These are phyloP conservation scores for Fusarium torulosum DNA, from an alignment of 2,329 filamentous ascomycete species.

Conservation along the genomic window DNA sequence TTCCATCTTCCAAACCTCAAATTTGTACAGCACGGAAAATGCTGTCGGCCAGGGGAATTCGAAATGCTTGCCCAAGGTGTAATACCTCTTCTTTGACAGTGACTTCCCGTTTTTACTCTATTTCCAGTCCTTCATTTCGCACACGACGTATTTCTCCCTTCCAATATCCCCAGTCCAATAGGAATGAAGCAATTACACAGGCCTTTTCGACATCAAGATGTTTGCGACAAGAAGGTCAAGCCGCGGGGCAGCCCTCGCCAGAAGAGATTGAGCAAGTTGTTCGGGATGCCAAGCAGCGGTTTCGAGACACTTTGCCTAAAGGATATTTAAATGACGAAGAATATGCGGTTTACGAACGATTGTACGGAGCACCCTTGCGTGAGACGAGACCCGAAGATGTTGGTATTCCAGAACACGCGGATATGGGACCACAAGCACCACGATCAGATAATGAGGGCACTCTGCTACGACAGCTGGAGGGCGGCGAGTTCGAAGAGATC, in stretches of 20 bases:
- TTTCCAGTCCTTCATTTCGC: constrained; percentile 32
- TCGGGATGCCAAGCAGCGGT: constrained; percentile 77
- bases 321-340: constrained; percentile 78
- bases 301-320: constrained; percentile 81
- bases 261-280: constrained; percentile 72
- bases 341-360: constrained; percentile 78
- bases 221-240: constrained; percentile 39
- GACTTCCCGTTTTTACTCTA: constrained; percentile 24
- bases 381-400: constrained; percentile 71
- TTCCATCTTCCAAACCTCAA: constrained; percentile 25
- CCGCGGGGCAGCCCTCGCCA: constrained; percentile 18
- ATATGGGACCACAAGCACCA: constrained; percentile 49
- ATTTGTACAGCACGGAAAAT: constrained; percentile 48
- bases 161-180: constrained; percentile 44
- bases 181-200: constrained; percentile 46
- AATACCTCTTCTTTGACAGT: constrained; percentile 33
- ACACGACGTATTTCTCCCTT: constrained; percentile 32
- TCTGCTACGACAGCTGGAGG: constrained; percentile 66
- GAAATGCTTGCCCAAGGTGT: constrained; percentile 52
- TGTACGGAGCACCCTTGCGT: constrained; percentile 82
- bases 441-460: constrained; percentile 54
- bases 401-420: constrained; percentile 59
- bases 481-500: constrained; percentile 73
- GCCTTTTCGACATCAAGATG: constrained; percentile 49
- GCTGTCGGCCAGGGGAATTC: constrained; percentile 53